A percentile compares a stretch with the other conserved stretches of the same genome.
Evolutionary conservation across 176 grass and related monocot species (phyloP).

Genomic region (Alloteropsis semialata): DNA sequence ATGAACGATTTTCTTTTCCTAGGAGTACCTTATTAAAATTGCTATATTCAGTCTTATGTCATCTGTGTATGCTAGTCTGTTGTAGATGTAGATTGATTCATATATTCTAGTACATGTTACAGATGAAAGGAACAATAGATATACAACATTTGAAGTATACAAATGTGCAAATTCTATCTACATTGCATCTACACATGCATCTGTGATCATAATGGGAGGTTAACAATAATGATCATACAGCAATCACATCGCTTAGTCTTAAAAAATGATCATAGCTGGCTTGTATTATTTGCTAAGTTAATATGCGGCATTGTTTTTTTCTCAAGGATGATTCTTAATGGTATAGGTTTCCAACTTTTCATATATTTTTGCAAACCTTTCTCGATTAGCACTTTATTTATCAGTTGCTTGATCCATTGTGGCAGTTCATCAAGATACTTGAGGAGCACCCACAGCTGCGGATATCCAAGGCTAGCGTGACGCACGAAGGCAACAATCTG

Average conservation of each 20-base stretch:
- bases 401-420: background rate
- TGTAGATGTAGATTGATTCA: background rate
- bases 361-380: background rate
- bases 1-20: background rate
- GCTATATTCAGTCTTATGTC: background rate
- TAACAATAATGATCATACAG: conserved; percentile 5
- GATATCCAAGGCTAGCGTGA: conserved; percentile 79
- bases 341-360: no score
- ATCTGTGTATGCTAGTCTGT: background rate
- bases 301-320: background rate
- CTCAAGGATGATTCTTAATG: background rate
- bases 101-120: background rate
- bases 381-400: background rate
- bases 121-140: background rate
- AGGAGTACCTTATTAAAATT: background rate
- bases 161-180: background rate
- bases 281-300: background rate
- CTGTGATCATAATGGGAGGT: background rate
- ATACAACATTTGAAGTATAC: conserved; percentile 4
- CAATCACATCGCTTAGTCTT: background rate
- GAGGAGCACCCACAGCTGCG: conserved; percentile 60
- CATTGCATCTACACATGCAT: background rate
- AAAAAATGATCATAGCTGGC: background rate
- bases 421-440: conserved; percentile 81
- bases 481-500: conserved; percentile 65